Base-by-base conservation (phyloP, 148 eudicot species). In the Rhododendron kiyosumense region DNA sequence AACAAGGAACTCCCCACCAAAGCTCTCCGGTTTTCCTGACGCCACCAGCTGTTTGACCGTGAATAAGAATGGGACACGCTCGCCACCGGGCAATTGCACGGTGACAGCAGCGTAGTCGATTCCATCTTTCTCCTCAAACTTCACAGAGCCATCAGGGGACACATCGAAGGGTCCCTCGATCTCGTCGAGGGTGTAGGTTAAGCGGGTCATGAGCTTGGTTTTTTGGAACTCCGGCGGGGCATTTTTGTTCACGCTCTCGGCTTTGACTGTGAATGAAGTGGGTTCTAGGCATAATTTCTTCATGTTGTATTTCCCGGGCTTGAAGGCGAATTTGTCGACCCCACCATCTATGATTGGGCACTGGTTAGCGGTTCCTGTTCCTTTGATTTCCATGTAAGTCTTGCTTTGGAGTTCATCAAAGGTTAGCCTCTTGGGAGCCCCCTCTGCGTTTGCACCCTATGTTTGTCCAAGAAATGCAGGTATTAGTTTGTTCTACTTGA, bases 71-170 rank as follows among this genome's bases (percentile, higher is more conserved):
- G 99, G 99, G 43, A 97, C 99, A 0, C 99, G 95, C 88, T 97
- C 98, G 20, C 99, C 99, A 0, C 99, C 99, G 1, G 99, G 99
- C 14, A 97, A 94, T 86, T 97, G 99, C 15, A 97, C 99, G 0
- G 99, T 97, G 83, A 97, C 99, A 11, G 99, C 99, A 0, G 99
- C 99, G 32, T 95, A 97, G 89, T 97, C 99, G 73, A 97, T 97
- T 12, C 99, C 99, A 36, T 97, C 98, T 86, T 97, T 97, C 90
- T 97, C 99, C 96, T 93, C 98, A 7, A 97, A 97, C 85, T 95
- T 97, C 38, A 97, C 86, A 0, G 90, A 88, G 22, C 99, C 98
- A 65, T 97, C 98, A 0, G 93, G 43, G 8, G 93, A 88, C 41
- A 97, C 98, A 63, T 94, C 98, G 28, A 97, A 95, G 54, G 99